Conservation (phyloP, 1,284 basidiomycete genomes). For the Trametes polyzona region DNA sequence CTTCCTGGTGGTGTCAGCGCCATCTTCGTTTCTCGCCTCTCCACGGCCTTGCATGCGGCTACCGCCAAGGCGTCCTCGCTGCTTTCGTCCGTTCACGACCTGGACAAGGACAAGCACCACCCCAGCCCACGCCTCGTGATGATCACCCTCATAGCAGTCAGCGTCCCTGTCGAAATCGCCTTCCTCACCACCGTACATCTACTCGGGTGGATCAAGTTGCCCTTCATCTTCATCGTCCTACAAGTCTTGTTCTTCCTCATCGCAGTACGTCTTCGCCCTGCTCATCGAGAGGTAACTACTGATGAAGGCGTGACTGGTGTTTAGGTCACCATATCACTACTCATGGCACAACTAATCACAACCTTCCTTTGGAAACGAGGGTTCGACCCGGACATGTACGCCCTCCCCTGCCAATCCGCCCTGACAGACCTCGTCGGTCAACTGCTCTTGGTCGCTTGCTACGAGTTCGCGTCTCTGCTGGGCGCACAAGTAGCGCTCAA, state of each 20-base stretch:
- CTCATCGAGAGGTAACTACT: neutral
- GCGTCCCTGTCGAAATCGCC: constrained; percentile 75
- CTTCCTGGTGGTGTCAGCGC: constrained; percentile 89
- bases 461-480: constrained; percentile 58
- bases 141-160: constrained; percentile 71
- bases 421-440: constrained; percentile 93
- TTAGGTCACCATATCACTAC: constrained; percentile 73
- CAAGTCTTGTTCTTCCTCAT: constrained; percentile 73
- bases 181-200: constrained; percentile 69
- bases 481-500: constrained; percentile 37
- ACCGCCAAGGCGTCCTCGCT: constrained; percentile 32
- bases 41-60: constrained; percentile 80
- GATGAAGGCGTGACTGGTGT: neutral
- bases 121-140: constrained; percentile 60
- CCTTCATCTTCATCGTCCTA: constrained; percentile 66
- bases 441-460: constrained; percentile 77
- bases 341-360: constrained; percentile 73
- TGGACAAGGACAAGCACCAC: constrained; percentile 25
- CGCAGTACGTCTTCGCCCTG: constrained; percentile 57
- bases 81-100: constrained; percentile 24
- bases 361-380: constrained; percentile 81
- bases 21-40: constrained; percentile 90
- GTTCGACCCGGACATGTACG: constrained; percentile 93
- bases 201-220: constrained; percentile 79
- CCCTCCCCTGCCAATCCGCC: constrained; percentile 89